Base-by-base conservation (phyloP, 1,284 basidiomycete genomes). In the Rhodotorula sp. region DNA sequence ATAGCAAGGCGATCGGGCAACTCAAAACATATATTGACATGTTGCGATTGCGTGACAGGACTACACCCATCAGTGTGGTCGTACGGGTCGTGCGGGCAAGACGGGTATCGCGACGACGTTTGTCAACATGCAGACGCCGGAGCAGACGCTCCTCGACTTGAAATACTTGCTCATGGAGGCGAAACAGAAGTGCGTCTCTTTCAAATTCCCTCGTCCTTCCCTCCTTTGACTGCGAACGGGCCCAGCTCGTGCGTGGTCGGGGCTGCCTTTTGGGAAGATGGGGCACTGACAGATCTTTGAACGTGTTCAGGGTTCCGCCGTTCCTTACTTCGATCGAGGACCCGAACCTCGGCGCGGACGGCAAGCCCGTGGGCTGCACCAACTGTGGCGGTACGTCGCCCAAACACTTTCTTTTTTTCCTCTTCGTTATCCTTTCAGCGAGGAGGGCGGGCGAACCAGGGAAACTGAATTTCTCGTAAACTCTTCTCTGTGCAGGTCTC, bases 21-120 rank as follows among this genome's bases (percentile, higher is more conserved):
- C n/a, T n/a, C n/a, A n/a, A n/a, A 22, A 17, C 24, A 15, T 10
- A 12, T 24, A 22, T 18, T 18, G 17, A 22, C 29, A 37, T 56
- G 30, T 3, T 33, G 7, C n/a, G 22, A 17, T 5, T 18, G 4
- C 15, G 15, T 4, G 17, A 29, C 62, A 97, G 82, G 93, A 95
- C 80, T 95, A 95, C 77, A 93, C 96, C 45, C 96, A 99, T 84
- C 95, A 98, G 82, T 98, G 99, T 76, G 96, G 96, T 33, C 90
- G 96, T 76, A 99, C 96, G 3, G 96, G 96, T 66, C 89, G 96
- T 75, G 93, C 91, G 72, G 96, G 96, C 33, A 98, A 97, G 80
- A 99, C 95, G 2, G 96, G 96, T 72, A 94, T 98, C 66, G 96
- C 96, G n/a, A 99, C 96, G 30, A 96, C 96, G n/a, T 99, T 99